Evolutionary conservation across 2,329 filamentous ascomycete genomes (phyloP).

Genomic region (Aureobasidium sp.): DNA sequence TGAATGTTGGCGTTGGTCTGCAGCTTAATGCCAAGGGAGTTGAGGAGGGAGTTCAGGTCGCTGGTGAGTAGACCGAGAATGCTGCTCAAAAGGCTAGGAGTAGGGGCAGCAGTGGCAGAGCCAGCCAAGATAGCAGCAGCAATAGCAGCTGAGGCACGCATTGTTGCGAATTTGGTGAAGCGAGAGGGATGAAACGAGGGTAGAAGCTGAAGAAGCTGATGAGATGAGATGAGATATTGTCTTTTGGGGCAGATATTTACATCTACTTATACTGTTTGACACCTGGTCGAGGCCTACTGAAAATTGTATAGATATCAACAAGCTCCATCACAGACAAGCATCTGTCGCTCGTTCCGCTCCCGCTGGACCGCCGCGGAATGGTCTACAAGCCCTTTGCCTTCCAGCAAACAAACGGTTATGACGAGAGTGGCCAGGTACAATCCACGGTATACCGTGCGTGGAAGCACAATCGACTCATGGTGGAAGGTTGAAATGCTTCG

Average conservation of each 20-base stretch:
- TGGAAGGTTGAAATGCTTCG: neutral
- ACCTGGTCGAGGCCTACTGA: neutral
- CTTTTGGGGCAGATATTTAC: neutral
- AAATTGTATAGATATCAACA: neutral
- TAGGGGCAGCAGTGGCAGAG: slow-evolving; percentile 5
- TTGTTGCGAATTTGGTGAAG: neutral
- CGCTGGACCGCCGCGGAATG: neutral
- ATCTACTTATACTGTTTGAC: neutral
- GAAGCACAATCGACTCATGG: neutral
- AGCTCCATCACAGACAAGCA: neutral
- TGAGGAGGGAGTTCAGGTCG: slow-evolving; percentile 14
- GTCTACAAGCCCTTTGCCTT: neutral
- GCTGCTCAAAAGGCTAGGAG: slow-evolving; percentile 3
- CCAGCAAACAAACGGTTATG: neutral
- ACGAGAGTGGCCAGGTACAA: neutral
- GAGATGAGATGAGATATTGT: neutral
- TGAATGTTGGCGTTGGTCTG: slow-evolving; percentile 13
- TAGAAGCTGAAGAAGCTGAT: neutral
- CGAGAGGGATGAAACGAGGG: neutral
- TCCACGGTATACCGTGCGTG: neutral
- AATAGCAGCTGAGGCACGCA: slow-evolving; percentile 3
- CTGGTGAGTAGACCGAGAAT: slow-evolving; percentile 11
- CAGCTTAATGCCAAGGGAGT: slow-evolving; percentile 12
- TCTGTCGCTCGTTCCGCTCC: slow-evolving; percentile 2
- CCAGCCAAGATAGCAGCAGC: slow-evolving; percentile 3